Base-by-base conservation (phyloP, 2,329 filamentous ascomycete species). In the Aschersonia sp. region DNA sequence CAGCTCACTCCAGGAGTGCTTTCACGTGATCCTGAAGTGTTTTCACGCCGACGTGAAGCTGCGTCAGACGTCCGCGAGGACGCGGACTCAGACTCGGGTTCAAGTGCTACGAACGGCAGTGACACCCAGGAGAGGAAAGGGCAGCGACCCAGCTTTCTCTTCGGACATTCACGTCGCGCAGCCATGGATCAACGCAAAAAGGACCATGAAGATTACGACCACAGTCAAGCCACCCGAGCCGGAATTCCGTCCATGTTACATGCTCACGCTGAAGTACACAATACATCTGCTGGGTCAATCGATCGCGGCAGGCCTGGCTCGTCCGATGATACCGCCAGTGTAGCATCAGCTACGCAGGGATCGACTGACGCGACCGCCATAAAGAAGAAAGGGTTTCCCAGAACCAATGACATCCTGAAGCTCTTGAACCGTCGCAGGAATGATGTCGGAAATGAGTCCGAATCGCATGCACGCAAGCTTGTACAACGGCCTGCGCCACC, bases 141-240 rank as follows among this genome's bases (percentile, higher is more conserved):
- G 35, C 7, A 7, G 12, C 35, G 35, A 38, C 35, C 7, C 12
- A 12, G 35, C 35, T 38, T 38, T 12, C 12, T 38, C 7, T 38
- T 38, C 12, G 35, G 35, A 45, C 50, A 30, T 47, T 54, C 3
- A 49, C 53, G 10, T 74, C 71, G 59, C 73, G 71, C 12, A 38
- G 51, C 62, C 72, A 9, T 70, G 75, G 50, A 73, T 72, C 0
- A 65, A 60, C 20, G 54, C 65, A 9, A 47, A 56, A 30, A 58
- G 58, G 31, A 55, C 55, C 9, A 53, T 70, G 30, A 44, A 42
- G n/a, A 32, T 38, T 9, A 10, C 48, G 9, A 30, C 3, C 35
- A 38, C 7, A 12, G 12, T 38, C 35, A 38, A 9, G 7, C 35
- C 35, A 12, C 35, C 35, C 35, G 12, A 12, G 35, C 7, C 1